A percentile compares a stretch with the other conserved stretches of the same genome.
phyloP scores from a whole-genome alignment of 192 early-diverging fungal species.

The Umbelopsis isabellina region DNA sequence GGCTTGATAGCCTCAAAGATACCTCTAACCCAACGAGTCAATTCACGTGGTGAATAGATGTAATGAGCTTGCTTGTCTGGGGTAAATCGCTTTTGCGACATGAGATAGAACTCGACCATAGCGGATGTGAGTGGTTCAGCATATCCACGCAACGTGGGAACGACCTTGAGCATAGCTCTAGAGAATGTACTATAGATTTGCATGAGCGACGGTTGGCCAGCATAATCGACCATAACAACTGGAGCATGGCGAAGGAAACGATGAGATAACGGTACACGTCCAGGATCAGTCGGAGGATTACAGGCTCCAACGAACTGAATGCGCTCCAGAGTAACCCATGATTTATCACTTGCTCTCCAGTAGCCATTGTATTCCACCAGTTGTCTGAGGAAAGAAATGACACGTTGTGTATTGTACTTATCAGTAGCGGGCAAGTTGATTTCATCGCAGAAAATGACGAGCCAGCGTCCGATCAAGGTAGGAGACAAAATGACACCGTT shows the following conservation, averaged over 20 bases:
- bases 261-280: constrained; percentile 93
- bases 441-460: constrained; percentile 99
- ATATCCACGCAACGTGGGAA: constrained; percentile 88
- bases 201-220: constrained; percentile 85
- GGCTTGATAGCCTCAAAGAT: constrained; percentile 94
- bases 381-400: constrained; percentile 95
- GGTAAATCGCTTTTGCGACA: constrained; percentile 91
- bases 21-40: constrained; percentile 98
- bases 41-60: constrained; percentile 98
- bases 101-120: constrained; percentile 96
- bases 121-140: constrained; percentile 89
- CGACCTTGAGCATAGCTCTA: constrained; percentile 92
- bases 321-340: constrained; percentile 94
- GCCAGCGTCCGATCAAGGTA: constrained; percentile 82
- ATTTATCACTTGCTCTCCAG: constrained; percentile 90
- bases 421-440: constrained; percentile 97
- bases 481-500: constrained; percentile 89
- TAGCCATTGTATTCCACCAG: constrained; percentile 95
- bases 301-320: constrained; percentile 99
- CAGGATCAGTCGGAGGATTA: constrained; percentile 99
- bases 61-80: constrained; percentile 99
- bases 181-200: constrained; percentile 97
- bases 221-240: constrained; percentile 97
- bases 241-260: constrained; percentile 98
- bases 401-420: constrained; percentile 97